phyloP scores from a whole-genome alignment of 208 protist genomes.

The Ichthyophonus hoferi region DNA sequence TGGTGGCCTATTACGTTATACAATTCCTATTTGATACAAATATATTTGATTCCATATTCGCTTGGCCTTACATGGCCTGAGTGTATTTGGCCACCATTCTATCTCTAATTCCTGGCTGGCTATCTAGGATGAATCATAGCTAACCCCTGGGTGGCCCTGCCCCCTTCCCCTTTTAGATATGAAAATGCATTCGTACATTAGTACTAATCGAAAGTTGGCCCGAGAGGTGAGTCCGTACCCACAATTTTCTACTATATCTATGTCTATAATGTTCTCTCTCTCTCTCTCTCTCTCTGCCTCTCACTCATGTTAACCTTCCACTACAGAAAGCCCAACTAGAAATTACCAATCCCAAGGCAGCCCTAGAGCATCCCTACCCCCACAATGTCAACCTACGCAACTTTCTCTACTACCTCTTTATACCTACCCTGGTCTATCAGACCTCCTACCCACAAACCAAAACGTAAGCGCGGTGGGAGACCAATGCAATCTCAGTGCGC shows the following conservation, averaged over 20 bases:
- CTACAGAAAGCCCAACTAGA: not conserved
- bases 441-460: conserved; percentile 57
- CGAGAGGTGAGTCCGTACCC: not conserved
- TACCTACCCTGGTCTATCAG: conserved; percentile 66
- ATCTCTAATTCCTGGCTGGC: too few species aligned
- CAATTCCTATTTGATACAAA: too few species aligned
- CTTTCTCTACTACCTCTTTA: conserved; percentile 60
- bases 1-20: too few species aligned
- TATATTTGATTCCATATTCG: too few species aligned
- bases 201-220: not conserved
- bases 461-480: too few species aligned
- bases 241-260: too few species aligned
- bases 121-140: too few species aligned
- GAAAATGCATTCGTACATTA: conserved; percentile 18
- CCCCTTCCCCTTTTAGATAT: not conserved
- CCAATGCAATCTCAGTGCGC: too few species aligned
- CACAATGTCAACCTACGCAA: conserved; percentile 54
- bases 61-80: too few species aligned
- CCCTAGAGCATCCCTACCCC: conserved; percentile 41
- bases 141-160: too few species aligned
- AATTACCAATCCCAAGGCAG: not conserved
- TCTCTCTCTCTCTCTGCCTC: not conserved
- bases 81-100: too few species aligned
- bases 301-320: not conserved
- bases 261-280: too few species aligned